phyloP scores from a whole-genome alignment of 2,329 filamentous ascomycete genomes.

The Scopulariopsis brevicaulis region DNA sequence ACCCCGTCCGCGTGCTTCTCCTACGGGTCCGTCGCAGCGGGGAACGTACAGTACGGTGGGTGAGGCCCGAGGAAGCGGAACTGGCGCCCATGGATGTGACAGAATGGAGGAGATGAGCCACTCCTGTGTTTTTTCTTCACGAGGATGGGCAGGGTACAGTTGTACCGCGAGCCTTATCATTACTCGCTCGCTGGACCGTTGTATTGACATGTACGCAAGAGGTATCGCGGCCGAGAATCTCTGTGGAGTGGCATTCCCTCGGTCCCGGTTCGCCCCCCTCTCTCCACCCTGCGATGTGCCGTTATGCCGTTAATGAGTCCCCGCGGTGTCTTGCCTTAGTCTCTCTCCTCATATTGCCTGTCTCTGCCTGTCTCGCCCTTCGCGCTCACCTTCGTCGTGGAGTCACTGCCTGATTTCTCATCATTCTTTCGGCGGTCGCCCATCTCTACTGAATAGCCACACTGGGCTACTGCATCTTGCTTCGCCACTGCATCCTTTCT shows the following conservation, averaged over 20 bases:
- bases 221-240: not conserved
- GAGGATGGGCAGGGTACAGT: conserved; percentile 1
- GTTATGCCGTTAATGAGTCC: not conserved
- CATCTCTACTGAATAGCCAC: not conserved
- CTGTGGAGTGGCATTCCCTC: not conserved
- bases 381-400: not conserved
- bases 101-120: conserved; percentile 1
- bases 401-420: not conserved
- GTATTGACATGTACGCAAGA: not conserved
- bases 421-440: not conserved
- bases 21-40: too few relatives aligned
- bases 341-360: not conserved
- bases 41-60: not conserved
- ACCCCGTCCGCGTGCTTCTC: not conserved
- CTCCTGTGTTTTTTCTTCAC: not conserved
- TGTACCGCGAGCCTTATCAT: not conserved
- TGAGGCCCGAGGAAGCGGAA: not conserved
- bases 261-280: not conserved
- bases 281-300: not conserved
- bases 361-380: not conserved
- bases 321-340: not conserved
- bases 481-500: not conserved
- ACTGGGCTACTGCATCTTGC: not conserved
- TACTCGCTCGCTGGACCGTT: not conserved
- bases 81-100: conserved; percentile 1